These are phyloP conservation scores for Russula lepida DNA, from an alignment of 768 basidiomycete genomes.

Conservation along the genomic window DNA sequence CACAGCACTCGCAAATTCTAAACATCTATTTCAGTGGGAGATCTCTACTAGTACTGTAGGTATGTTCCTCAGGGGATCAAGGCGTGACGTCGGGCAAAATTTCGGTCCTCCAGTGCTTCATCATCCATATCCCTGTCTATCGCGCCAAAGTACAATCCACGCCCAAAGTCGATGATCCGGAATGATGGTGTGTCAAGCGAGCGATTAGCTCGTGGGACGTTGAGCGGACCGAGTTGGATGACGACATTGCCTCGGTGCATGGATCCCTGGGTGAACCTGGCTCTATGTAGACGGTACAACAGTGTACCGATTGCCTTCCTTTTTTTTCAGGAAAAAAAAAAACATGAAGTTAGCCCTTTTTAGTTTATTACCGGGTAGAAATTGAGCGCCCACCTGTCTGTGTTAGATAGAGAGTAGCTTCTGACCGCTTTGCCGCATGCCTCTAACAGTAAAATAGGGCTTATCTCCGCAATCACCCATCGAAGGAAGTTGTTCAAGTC, in stretches of 20 bases:
- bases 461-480: no score
- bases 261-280: constrained; percentile 35
- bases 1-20: no score
- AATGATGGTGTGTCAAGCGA: constrained; percentile 30
- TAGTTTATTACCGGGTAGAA: background rate
- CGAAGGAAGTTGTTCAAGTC: no score
- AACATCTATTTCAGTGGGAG: no score
- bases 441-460: constrained; percentile 35
- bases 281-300: constrained; percentile 34
- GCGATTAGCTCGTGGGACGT: constrained; percentile 25
- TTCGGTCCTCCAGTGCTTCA: no score
- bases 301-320: constrained; percentile 28
- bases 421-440: constrained; percentile 36
- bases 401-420: constrained; percentile 20
- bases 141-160: constrained; percentile 14
- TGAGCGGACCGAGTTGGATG: constrained; percentile 36
- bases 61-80: no score
- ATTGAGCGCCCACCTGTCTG: constrained; percentile 4
- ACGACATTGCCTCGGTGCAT: constrained; percentile 37
- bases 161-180: constrained; percentile 46
- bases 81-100: no score
- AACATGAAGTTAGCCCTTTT: background rate
- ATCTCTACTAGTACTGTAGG: no score
- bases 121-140: no score
- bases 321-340: background rate